A percentile compares a stretch with the other conserved stretches of the same genome.
These are phyloP conservation scores for Citrus sinensis DNA, from an alignment of 345 rosid species.

Conservation along the genomic window DVS_A1.0 CM039168.1:21039501-21040000, in stretches of 20 bases:
- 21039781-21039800: conserved; percentile 71
- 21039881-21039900: conserved; percentile 37
- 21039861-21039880: conserved; percentile 31
- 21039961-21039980: conserved; percentile 33
- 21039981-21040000: conserved; percentile 28
- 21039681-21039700: conserved; percentile 2
- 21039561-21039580: no score
- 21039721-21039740: conserved; percentile 8
- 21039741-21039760: not conserved
- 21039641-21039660: not conserved
- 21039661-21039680: not conserved
- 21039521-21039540: no score
- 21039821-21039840: conserved; percentile 40
- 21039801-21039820: conserved; percentile 46
- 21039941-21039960: conserved; percentile 36
- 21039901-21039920: conserved; percentile 65
- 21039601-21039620: no score
- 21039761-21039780: conserved; percentile 7
- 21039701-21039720: not conserved
- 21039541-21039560: no score
- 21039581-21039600: no score
- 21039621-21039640: not conserved
- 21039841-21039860: conserved; percentile 42
- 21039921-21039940: conserved; percentile 58
- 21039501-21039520: no score